Percentiles rank a stretch among this genome's conserved stretches.
Conservation (phyloP, 352 stramenopile genomes). For the Phytophthora vignae region DNA sequence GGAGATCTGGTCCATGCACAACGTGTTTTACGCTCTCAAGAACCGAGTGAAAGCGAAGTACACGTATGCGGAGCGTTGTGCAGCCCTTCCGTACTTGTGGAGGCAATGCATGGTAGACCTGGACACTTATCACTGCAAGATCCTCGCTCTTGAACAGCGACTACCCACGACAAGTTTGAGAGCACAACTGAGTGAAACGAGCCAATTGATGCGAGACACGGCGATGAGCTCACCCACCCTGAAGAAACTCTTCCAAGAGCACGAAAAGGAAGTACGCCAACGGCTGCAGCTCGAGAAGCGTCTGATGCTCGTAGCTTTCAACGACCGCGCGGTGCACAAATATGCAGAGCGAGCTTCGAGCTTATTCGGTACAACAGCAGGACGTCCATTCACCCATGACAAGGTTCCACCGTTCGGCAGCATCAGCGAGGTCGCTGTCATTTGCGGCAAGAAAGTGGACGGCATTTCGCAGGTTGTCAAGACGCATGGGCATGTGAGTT, state of each 20-base stretch:
- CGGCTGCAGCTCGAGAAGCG: constrained; percentile 75
- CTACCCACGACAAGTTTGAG: constrained; percentile 44
- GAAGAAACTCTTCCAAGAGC: constrained; percentile 74
- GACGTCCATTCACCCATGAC: constrained; percentile 65
- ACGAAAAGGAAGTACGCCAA: constrained; percentile 65
- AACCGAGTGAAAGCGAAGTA: constrained; percentile 56
- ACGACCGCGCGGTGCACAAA: constrained; percentile 71
- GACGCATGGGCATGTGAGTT: constrained; percentile 49
- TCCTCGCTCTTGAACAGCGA: constrained; percentile 43
- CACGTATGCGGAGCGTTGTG: constrained; percentile 36
- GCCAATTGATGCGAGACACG: constrained; percentile 38
- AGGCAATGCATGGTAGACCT: constrained; percentile 54
- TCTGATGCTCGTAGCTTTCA: constrained; percentile 78
- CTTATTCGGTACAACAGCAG: constrained; percentile 52
- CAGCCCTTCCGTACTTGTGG: constrained; percentile 45
- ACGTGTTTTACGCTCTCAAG: constrained; percentile 52
- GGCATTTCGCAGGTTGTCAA: constrained; percentile 70
- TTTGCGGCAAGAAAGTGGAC: constrained; percentile 77
- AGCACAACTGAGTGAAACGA: constrained; percentile 33
- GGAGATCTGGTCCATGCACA: constrained; percentile 45
- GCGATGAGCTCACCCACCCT: constrained; percentile 68
- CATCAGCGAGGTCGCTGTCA: constrained; percentile 68
- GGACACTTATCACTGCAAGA: constrained; percentile 58
- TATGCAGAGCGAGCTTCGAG: constrained; percentile 65
- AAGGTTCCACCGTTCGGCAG: constrained; percentile 70